phyloP scores from a whole-genome alignment of 2,329 filamentous ascomycete species.

The Acephala macrosclerotiorum region DNA sequence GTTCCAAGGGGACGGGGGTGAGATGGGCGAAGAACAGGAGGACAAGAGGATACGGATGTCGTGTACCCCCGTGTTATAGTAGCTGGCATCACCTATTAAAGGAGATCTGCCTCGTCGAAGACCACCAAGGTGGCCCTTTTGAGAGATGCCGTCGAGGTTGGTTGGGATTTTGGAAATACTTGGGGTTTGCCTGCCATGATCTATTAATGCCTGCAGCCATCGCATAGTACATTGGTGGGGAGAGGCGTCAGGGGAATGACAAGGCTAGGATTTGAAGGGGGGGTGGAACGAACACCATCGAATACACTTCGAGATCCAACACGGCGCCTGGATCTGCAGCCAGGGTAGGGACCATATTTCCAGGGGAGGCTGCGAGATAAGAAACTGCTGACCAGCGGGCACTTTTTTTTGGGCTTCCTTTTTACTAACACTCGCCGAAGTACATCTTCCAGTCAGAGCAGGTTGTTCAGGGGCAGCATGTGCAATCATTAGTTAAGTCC shows the following conservation, averaged over 20 bases:
- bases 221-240: constrained; percentile 3
- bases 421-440: constrained; percentile 4
- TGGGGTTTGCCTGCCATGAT: constrained; percentile 2
- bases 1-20: neutral
- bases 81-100: neutral
- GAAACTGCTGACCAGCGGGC: neutral
- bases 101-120: neutral
- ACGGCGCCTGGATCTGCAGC: neutral
- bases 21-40: neutral
- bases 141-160: neutral
- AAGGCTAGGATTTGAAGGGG: neutral
- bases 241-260: neutral
- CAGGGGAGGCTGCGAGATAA: constrained; percentile 7
- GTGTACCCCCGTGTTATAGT: neutral
- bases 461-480: neutral
- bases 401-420: constrained; percentile 6
- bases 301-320: neutral
- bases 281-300: neutral
- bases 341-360: neutral
- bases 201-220: neutral
- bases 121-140: neutral
- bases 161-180: neutral
- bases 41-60: neutral
- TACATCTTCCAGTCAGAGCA: neutral
- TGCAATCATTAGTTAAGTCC: neutral